Evolutionary conservation across 306 rosid species (phyloP).

Genomic region (Potentilla sterilis): DNA sequence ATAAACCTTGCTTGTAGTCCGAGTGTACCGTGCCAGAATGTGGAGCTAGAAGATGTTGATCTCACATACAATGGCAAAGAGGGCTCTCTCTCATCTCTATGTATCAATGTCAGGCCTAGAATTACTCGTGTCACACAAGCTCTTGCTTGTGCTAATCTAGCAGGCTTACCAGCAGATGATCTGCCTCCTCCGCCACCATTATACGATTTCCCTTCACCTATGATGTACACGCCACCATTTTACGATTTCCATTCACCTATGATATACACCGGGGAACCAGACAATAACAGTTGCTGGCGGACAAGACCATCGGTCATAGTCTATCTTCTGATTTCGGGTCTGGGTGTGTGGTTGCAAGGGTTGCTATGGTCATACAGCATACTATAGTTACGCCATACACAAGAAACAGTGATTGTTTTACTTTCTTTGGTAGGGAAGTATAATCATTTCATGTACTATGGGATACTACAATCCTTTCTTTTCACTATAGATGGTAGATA

Average conservation of each 20-base stretch:
- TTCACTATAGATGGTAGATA: background rate
- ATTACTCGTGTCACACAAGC: background rate
- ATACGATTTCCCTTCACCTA: background rate
- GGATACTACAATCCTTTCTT: background rate
- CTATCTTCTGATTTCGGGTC: background rate
- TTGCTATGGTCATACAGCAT: background rate
- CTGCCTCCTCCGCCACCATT: background rate
- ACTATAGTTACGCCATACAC: background rate
- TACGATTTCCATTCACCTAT: background rate
- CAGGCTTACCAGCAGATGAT: background rate
- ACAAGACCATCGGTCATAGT: background rate
- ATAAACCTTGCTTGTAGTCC: background rate
- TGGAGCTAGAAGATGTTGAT: background rate
- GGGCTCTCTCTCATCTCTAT: background rate
- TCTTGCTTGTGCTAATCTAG: background rate
- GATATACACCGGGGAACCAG: background rate
- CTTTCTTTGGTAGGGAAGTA: too few species aligned
- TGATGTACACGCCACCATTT: too few species aligned
- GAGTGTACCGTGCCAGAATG: background rate
- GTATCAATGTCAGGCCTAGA: background rate
- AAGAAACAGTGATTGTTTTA: too few species aligned
- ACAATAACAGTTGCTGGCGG: background rate
- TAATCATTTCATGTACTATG: too few species aligned
- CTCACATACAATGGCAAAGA: background rate
- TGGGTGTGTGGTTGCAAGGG: background rate